Base-by-base conservation (phyloP, 2,329 filamentous ascomycete genomes). In the Alternaria ethzedia region DNA sequence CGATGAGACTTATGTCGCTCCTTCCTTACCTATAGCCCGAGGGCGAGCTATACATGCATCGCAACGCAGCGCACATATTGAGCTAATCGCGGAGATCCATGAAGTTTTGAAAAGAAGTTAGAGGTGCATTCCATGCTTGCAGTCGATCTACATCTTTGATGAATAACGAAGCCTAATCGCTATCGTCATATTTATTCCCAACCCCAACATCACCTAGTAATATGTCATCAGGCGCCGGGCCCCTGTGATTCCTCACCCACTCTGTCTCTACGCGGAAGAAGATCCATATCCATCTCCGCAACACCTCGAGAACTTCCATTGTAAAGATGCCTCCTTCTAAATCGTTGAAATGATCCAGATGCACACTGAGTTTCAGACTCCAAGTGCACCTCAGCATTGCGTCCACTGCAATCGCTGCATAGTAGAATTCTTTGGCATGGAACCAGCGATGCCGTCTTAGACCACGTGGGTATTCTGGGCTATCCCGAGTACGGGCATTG, bases 181-280 rank as follows among this genome's bases (percentile, higher is more conserved):
- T 89, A 55, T 88, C 86, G 70, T 90, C 88, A 71, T 86, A 87
- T 75, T 90, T 91, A 64, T 86, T 87, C 67, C 85, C 86, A 57
- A 75, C 70, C 68, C 85, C 86, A 52, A 77, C 71, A 72, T 95
- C 90, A 12, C 90, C 90, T 32, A 96, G 84, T 54, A 95, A 82
- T 57, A 96, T 89, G 76, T 94, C 91, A 70, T 93, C 90, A 6
- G 77, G 87, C 72, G 75, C 85, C 77, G 79, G 89, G 68, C 78
- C 89, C 66, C 80, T 83, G 64, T 84, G 86, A 64, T 84, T 88
- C 80, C 79, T 85, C 61, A 84, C 87, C 91, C 92, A 97, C 83
- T 99, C 96, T 21, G 93, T 94, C 84, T 99, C 96, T 44, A 97
- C 90, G 10, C 96, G 88, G 81, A 98, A 93, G 81, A 97, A 98